Conservation (phyloP, 2,329 filamentous ascomycete genomes). For the Microsporum canis region DNA sequence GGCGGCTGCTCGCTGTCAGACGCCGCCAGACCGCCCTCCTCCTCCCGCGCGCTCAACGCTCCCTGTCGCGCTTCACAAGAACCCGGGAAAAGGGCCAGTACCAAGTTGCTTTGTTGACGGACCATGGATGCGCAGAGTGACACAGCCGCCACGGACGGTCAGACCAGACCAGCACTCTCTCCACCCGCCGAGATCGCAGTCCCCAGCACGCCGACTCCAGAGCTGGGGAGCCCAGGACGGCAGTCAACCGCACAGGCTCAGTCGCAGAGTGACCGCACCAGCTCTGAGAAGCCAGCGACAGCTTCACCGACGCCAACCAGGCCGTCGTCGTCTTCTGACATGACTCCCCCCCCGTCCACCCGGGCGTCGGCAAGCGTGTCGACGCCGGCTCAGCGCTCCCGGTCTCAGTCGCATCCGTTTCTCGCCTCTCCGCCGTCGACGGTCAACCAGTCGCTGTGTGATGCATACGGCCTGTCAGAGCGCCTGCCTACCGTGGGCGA, state of each 20-base stretch:
- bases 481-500: slow-evolving; percentile 40
- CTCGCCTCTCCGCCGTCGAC: slow-evolving; percentile 40
- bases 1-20: not conserved
- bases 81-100: too few relatives aligned
- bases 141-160: not conserved
- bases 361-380: slow-evolving; percentile 35
- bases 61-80: too few relatives aligned
- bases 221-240: not conserved
- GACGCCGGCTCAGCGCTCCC: slow-evolving; percentile 32
- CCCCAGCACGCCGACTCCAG: not conserved
- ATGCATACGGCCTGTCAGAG: slow-evolving; percentile 33
- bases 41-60: not conserved
- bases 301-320: slow-evolving; percentile 30
- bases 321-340: slow-evolving; percentile 39
- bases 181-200: not conserved
- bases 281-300: slow-evolving; percentile 4
- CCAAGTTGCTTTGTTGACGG: too few relatives aligned
- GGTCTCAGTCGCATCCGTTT: slow-evolving; percentile 26
- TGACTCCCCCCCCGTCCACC: slow-evolving; percentile 54
- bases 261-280: slow-evolving; percentile 13
- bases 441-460: slow-evolving; percentile 32
- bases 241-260: not conserved
- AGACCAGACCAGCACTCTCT: not conserved
- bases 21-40: not conserved
- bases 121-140: not conserved